Base-by-base conservation (phyloP, 1,284 basidiomycete genomes). In the Meira miltonrushii region DNA sequence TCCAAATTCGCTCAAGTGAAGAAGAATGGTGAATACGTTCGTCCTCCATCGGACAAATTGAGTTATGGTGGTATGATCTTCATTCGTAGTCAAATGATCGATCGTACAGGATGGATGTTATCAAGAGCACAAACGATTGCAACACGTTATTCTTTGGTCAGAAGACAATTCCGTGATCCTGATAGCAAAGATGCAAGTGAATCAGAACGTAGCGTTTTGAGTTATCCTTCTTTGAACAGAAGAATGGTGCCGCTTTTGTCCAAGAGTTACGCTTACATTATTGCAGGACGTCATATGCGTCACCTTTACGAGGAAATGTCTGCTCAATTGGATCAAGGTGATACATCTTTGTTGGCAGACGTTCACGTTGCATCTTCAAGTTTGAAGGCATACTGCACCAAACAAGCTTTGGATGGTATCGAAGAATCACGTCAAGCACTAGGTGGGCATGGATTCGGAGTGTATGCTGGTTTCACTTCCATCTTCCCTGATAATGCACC, bases 361-460 rank as follows among this genome's bases (percentile, higher is more conserved):
- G 83, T 87, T 71, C 88, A 90, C 67, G 85, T 86, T 0, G 85
- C 83, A 9, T 85, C 86, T 5, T 85, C 85, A 66, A 86, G 85
- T 0, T 80, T 90, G 21, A 90, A 90, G 72, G 82, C 84, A 0
- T 80, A 88, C 23, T 83, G 83, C 2, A 83, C 84, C 1, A 82
- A 82, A 0, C 78, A 81, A 23, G 80, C 82, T 2, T 81, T 85
- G 7, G 82, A 83, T 37, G 86, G 86, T 61, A 74, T 88, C 17
- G 88, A 90, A 74, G 83, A 81, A 5, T 85, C 86, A 7, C 83
- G 88, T 11, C 82, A 87, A 10, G 84, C 86, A 0, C 84, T 88
- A 81, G 88, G 88, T 54, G 88, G 88, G 2, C 88, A 90, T 75
- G 88, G 88, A 0, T 89, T 84, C 77, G 86, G 85, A 64, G 83